Evolutionary conservation across 345 rosid species (phyloP).

Genomic region (Turritis glabra): DNA sequence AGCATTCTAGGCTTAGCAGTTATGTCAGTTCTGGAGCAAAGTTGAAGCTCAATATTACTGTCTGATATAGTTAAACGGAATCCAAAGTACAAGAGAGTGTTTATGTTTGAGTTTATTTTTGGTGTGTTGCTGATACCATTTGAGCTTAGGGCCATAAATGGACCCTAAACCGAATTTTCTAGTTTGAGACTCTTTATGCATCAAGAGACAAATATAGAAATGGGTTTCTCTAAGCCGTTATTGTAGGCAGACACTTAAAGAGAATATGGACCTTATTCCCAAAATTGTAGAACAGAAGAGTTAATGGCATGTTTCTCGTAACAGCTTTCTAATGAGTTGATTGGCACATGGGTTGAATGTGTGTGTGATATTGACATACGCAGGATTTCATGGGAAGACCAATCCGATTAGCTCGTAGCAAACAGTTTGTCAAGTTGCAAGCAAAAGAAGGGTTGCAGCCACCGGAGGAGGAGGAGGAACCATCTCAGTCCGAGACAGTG

Average conservation of each 20-base stretch:
- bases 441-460: constrained; percentile 48
- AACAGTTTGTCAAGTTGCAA: constrained; percentile 65
- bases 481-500: constrained; percentile 37
- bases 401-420: constrained; percentile 65
- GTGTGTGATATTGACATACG: not conserved
- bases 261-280: constrained; percentile 10
- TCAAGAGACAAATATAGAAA: not conserved
- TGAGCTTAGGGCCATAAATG: not conserved
- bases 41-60: not conserved
- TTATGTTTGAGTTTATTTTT: not conserved
- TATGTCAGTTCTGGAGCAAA: not conserved
- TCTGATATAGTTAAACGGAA: not conserved
- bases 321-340: not conserved
- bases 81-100: not conserved
- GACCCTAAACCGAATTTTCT: not conserved
- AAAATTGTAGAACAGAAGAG: constrained; percentile 1
- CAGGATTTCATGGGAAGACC: constrained; percentile 76
- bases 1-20: constrained; percentile 10
- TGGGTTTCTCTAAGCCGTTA: constrained; percentile 7
- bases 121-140: constrained; percentile 6
- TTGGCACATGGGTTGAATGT: not conserved
- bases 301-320: not conserved
- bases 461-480: constrained; percentile 37
- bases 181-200: not conserved
- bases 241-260: not conserved